Evolutionary conservation across 78 protist species (phyloP).

Genomic region (Guillardia theta): DNA sequence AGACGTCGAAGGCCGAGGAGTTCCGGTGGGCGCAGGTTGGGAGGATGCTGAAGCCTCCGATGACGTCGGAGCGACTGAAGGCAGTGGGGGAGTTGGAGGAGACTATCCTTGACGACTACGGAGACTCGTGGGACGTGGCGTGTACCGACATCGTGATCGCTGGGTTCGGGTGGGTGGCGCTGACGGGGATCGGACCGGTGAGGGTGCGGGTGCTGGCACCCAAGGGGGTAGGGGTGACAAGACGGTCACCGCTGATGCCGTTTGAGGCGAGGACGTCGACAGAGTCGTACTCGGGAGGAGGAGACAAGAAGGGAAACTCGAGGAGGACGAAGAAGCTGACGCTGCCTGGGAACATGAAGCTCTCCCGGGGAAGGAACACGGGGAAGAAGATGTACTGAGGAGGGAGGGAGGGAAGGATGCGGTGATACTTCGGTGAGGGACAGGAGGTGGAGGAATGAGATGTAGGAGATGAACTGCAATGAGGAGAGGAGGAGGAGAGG

Average conservation of each 20-base stretch:
- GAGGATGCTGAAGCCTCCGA: background rate
- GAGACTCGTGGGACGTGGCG: background rate
- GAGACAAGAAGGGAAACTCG: background rate
- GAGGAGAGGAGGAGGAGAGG: no score
- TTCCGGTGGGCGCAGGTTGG: background rate
- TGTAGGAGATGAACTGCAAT: no score
- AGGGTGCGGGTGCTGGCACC: background rate
- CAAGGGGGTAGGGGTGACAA: background rate
- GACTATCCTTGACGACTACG: background rate
- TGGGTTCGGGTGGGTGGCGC: slow-evolving; percentile 17
- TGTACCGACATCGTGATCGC: background rate
- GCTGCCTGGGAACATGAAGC: no score
- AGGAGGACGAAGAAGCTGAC: slow-evolving; percentile 7
- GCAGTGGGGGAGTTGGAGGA: background rate
- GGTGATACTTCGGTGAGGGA: no score
- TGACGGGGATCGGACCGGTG: background rate
- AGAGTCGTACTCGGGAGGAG: background rate
- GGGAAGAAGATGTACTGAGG: no score
- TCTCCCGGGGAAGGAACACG: no score
- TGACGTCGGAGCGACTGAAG: background rate
- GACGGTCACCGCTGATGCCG: background rate
- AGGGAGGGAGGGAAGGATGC: no score
- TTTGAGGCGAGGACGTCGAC: background rate
- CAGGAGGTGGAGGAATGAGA: no score
- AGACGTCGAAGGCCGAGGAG: background rate